Evolutionary conservation across 345 rosid species (phyloP).

Genomic region (Linum tenue): DNA sequence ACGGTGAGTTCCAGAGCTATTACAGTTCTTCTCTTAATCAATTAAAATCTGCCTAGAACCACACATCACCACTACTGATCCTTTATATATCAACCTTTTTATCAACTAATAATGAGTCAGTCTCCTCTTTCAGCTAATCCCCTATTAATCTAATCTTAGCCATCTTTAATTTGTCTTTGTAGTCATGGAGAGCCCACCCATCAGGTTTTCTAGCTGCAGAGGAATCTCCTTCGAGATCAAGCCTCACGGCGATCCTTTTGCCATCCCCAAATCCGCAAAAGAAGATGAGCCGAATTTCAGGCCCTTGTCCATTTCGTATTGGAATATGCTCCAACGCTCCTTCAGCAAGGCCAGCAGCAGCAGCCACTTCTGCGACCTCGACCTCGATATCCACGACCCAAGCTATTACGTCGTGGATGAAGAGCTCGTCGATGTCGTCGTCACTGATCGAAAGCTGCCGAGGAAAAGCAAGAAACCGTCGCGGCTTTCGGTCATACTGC

Average conservation of each 20-base stretch:
- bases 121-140: too few relatives aligned
- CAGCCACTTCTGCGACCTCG: conserved; percentile 71
- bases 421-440: conserved; percentile 12
- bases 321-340: conserved; percentile 30
- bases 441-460: conserved; percentile 36
- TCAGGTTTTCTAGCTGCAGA: conserved; percentile 62
- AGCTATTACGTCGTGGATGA: conserved; percentile 18
- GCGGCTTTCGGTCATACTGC: conserved; percentile 55
- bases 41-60: too few relatives aligned
- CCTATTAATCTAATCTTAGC: too few relatives aligned
- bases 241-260: conserved; percentile 44
- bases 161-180: too few relatives aligned
- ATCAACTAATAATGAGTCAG: too few relatives aligned
- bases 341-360: conserved; percentile 45
- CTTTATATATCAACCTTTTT: too few relatives aligned
- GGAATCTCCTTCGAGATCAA: conserved; percentile 61
- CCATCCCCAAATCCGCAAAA: conserved; percentile 14
- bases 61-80: too few relatives aligned
- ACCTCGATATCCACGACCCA: too few relatives aligned
- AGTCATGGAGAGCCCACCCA: conserved; percentile 35
- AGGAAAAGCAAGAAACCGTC: conserved; percentile 38
- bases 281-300: background rate
- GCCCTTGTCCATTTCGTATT: conserved; percentile 33
- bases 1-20: too few relatives aligned
- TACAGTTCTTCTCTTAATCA: too few relatives aligned